Evolutionary conservation across 345 rosid species (phyloP).

Genomic region (Eutrema japonicum): DNA sequence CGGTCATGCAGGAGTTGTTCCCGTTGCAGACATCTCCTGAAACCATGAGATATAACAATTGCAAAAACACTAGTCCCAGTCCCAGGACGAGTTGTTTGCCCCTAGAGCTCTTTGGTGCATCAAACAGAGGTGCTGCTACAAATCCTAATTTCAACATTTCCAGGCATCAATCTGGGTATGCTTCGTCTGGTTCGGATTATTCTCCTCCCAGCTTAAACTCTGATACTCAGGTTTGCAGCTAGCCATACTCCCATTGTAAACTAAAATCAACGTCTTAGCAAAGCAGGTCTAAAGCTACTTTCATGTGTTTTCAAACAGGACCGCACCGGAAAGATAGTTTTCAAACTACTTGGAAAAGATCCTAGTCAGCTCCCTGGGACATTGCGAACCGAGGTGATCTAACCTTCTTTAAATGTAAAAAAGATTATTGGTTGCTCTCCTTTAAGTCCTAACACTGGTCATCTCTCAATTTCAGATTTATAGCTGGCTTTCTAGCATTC

Average conservation of each 20-base stretch:
- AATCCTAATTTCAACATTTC: slow-evolving; percentile 49
- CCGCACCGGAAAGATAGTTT: slow-evolving; percentile 65
- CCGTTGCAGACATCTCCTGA: slow-evolving; percentile 71
- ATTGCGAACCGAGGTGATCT: slow-evolving; percentile 62
- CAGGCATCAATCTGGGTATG: slow-evolving; percentile 64
- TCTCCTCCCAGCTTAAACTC: slow-evolving; percentile 80
- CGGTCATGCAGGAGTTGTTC: slow-evolving; percentile 68
- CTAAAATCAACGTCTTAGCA: slow-evolving; percentile 4
- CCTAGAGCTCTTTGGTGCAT: slow-evolving; percentile 69
- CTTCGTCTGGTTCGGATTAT: slow-evolving; percentile 88
- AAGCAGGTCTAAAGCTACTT: slow-evolving; percentile 13
- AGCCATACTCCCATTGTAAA: neutral
- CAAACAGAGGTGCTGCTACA: slow-evolving; percentile 48
- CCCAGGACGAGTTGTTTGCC: slow-evolving; percentile 52
- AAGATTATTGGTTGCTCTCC: neutral
- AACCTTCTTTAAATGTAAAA: neutral
- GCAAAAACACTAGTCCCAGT: slow-evolving; percentile 49
- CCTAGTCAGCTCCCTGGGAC: slow-evolving; percentile 78
- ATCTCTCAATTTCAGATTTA: slow-evolving; percentile 57
- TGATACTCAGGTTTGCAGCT: slow-evolving; percentile 65
- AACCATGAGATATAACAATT: slow-evolving; percentile 48
- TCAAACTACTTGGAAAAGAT: slow-evolving; percentile 73
- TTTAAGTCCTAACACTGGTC: slow-evolving; percentile 5
- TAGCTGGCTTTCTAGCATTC: slow-evolving; percentile 86
- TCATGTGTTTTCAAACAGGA: slow-evolving; percentile 47